Conservation (phyloP, 1,284 basidiomycete genomes). For the Trametes pubescens region DNA sequence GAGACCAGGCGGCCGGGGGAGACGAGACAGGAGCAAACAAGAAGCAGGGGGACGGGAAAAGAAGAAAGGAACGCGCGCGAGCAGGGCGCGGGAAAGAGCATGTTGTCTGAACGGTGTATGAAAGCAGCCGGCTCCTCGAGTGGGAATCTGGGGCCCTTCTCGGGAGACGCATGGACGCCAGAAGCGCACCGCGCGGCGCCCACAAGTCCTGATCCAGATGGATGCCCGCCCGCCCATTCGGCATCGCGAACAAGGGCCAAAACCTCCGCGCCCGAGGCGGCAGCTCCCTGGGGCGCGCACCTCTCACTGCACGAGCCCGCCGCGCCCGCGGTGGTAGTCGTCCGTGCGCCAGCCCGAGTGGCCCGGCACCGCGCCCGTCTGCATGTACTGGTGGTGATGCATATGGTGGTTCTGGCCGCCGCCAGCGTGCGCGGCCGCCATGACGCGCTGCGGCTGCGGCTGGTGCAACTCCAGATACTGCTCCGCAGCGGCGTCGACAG, state of each 20-base stretch:
- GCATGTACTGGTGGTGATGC: conserved; percentile 23
- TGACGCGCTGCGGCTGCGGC: conserved; percentile 26
- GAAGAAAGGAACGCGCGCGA: background rate
- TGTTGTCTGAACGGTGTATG: background rate
- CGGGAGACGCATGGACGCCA: background rate
- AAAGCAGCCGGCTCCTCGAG: conserved; percentile 1
- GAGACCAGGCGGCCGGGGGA: background rate
- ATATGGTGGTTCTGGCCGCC: conserved; percentile 1
- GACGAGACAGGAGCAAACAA: background rate
- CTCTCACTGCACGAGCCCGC: conserved; percentile 30
- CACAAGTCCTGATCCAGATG: conserved; percentile 5
- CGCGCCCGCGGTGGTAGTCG: conserved; percentile 18
- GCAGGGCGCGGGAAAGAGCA: background rate
- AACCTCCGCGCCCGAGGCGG: background rate
- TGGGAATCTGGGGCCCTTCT: background rate
- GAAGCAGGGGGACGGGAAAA: background rate
- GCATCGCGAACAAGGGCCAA: background rate
- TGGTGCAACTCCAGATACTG: conserved; percentile 31
- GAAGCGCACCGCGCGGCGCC: conserved; percentile 11
- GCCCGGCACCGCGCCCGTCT: conserved; percentile 17
- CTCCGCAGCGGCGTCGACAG: conserved; percentile 15
- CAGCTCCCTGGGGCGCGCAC: background rate
- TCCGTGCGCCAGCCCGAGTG: conserved; percentile 24
- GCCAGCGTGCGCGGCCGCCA: conserved; percentile 1
- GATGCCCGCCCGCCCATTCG: background rate